These are phyloP conservation scores for Arctium minus DNA, from an alignment of 129 eudicot species.

Conservation along the genomic window DNA sequence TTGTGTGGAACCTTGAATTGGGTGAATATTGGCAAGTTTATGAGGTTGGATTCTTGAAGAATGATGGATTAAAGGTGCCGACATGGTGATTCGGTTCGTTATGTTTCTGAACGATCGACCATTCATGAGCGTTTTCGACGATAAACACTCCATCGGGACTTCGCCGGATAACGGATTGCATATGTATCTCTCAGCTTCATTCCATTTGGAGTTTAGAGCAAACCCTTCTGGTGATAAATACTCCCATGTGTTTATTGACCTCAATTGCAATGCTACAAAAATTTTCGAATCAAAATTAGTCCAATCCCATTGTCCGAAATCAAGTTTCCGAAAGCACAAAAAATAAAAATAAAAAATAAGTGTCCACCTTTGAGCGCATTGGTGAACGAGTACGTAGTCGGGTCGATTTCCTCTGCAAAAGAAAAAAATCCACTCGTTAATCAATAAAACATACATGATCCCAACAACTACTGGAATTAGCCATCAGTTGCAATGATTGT, in stretches of 20 bases:
- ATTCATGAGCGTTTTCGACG: constrained; percentile 68
- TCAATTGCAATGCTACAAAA: constrained; percentile 76
- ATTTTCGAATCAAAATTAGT: not conserved
- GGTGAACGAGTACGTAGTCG: constrained; percentile 85
- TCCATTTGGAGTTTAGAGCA: constrained; percentile 91
- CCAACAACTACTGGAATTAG: not conserved
- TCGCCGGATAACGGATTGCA: constrained; percentile 91
- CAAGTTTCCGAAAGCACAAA: no score
- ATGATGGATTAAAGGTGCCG: constrained; percentile 80
- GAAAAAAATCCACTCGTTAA: not conserved
- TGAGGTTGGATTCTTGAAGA: constrained; percentile 36
- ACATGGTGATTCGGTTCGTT: constrained; percentile 68
- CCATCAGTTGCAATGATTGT: not conserved
- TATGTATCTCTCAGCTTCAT: constrained; percentile 92
- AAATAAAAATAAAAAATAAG: not conserved
- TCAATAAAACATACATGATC: not conserved
- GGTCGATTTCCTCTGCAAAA: constrained; percentile 78
- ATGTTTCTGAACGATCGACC: constrained; percentile 65
- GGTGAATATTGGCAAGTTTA: constrained; percentile 34
- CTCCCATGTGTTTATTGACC: constrained; percentile 85
- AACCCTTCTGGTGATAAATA: constrained; percentile 73
- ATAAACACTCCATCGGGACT: constrained; percentile 91
- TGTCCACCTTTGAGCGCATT: constrained; percentile 81
- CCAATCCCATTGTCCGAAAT: not conserved
- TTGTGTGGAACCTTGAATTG: constrained; percentile 36